Evolutionary conservation across 2,329 filamentous ascomycete species (phyloP), one percentile per base, ranked within the genome.

Genomic region (Colletotrichum incanum): DNA sequence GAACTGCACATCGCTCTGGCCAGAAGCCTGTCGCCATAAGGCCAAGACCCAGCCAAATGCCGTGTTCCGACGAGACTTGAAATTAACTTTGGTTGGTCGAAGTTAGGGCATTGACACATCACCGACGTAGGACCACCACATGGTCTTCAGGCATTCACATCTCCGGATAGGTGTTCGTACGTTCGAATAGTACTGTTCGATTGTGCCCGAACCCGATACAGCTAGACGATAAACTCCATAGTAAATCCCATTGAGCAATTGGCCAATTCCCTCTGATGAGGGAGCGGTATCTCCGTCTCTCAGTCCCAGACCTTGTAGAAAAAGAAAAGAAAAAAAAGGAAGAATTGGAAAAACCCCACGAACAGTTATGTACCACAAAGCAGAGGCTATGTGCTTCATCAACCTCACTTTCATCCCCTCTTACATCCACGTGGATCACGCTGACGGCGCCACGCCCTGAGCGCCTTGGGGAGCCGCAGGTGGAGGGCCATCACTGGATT

Each of bases 391-490:
- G 58, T 65, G 45, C 37, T 34, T 60, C 37, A 39, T 16, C 62
- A 47, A 34, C 37, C 14, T 49, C 26, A 23, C n/a, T 34, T 37
- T n/a, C 37, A 14, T 5, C 50, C 31, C 28, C 26, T 52, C 49
- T 34, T 20, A 34, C 9, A 64, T 26, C 8, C 9, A 55, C 39
- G 18, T 43, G n/a, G 7, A 37, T 74, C 49, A 73, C 34, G 71
- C 62, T n/a, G 71, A 47, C 9, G 73, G 71, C 26, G 73, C 59
- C 20, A 68, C 65, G 5, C 70, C 71, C 16, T 71, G 73, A 52
- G 61, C 61, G 3, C 70, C 67, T 11, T 71, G 73, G 56, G 61
- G 18, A 23, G 62, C 52, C n/a, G 58, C 39, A 14, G 73, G 39
- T 11, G 68, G 23, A 37, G 65, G 56, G n/a, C 47, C 65, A 6